Percentiles rank a stretch among this genome's conserved stretches.
Conservation (phyloP, 768 basidiomycete species). For the Termitomyces bulborhizus region DNA sequence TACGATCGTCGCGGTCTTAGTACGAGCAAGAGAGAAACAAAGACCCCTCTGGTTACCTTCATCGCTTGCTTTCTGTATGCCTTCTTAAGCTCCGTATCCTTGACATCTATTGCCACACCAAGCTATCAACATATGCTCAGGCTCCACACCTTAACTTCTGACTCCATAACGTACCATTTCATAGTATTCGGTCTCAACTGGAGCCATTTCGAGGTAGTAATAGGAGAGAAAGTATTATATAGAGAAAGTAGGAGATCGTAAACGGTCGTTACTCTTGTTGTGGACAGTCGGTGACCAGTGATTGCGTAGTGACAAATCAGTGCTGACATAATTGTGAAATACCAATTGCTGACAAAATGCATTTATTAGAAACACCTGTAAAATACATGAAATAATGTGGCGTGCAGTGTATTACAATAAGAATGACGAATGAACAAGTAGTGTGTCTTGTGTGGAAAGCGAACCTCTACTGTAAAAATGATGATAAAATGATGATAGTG, state of each 20-base stretch:
- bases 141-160: background rate
- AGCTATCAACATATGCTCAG: slow-evolving; percentile 37
- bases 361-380: background rate
- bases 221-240: slow-evolving; percentile 9
- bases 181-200: slow-evolving; percentile 88
- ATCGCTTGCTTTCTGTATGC: slow-evolving; percentile 93
- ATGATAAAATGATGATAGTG: slow-evolving; percentile 14
- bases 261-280: slow-evolving; percentile 1
- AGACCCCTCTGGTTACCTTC: slow-evolving; percentile 43
- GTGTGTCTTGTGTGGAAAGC: background rate
- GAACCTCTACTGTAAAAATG: background rate
- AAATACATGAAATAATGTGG: background rate
- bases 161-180: slow-evolving; percentile 52
- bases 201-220: slow-evolving; percentile 47
- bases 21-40: background rate
- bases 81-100: slow-evolving; percentile 85
- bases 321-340: slow-evolving; percentile 6
- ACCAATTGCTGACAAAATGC: background rate
- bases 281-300: no score
- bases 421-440: slow-evolving; percentile 1
- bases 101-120: slow-evolving; percentile 63
- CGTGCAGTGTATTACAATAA: slow-evolving; percentile 10
- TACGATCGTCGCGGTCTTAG: slow-evolving; percentile 20
- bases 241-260: slow-evolving; percentile 9
- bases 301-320: background rate